phyloP scores from a whole-genome alignment of 306 rosid species.

The Spatholobus suberectus region DNA sequence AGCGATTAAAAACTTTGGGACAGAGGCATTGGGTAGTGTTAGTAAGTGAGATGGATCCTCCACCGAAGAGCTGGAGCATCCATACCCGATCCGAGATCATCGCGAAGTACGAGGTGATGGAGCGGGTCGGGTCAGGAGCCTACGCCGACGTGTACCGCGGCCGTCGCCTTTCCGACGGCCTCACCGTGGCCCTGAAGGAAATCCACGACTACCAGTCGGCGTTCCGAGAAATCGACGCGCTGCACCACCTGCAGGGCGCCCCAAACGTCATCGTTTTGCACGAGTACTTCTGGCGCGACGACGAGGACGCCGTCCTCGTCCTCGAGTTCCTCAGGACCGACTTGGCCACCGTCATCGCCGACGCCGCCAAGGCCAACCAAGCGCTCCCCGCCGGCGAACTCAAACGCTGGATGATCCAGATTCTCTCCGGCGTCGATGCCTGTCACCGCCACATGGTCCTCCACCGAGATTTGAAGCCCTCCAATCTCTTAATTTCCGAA shows the following conservation, averaged over 20 bases:
- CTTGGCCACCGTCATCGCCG: slow-evolving; percentile 66
- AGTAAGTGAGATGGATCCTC: slow-evolving; percentile 53
- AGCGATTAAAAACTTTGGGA: too few species aligned
- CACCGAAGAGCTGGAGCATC: slow-evolving; percentile 97
- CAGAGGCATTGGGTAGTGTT: neutral
- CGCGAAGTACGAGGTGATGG: slow-evolving; percentile 77
- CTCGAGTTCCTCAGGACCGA: slow-evolving; percentile 74
- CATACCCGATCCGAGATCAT: slow-evolving; percentile 84
- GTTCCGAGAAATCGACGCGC: slow-evolving; percentile 85
- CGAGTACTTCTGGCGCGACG: slow-evolving; percentile 93
- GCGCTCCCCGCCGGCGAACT: slow-evolving; percentile 60
- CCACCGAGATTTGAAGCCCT: slow-evolving; percentile 95
- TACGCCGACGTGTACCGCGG: slow-evolving; percentile 94
- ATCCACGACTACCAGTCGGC: slow-evolving; percentile 95
- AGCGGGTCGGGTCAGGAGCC: slow-evolving; percentile 95
- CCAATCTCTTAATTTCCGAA: slow-evolving; percentile 79
- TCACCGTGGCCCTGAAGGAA: slow-evolving; percentile 90
- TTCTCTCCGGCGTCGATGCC: slow-evolving; percentile 75
- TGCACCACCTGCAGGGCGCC: slow-evolving; percentile 67
- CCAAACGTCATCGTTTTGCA: slow-evolving; percentile 78
- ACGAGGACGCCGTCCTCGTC: slow-evolving; percentile 91
- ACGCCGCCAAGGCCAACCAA: slow-evolving; percentile 47
- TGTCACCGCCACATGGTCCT: slow-evolving; percentile 82
- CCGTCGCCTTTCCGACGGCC: slow-evolving; percentile 77
- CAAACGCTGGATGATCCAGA: slow-evolving; percentile 93